Conservation (phyloP, 2,329 filamentous ascomycete species). For the Amauroascus niger region DNA sequence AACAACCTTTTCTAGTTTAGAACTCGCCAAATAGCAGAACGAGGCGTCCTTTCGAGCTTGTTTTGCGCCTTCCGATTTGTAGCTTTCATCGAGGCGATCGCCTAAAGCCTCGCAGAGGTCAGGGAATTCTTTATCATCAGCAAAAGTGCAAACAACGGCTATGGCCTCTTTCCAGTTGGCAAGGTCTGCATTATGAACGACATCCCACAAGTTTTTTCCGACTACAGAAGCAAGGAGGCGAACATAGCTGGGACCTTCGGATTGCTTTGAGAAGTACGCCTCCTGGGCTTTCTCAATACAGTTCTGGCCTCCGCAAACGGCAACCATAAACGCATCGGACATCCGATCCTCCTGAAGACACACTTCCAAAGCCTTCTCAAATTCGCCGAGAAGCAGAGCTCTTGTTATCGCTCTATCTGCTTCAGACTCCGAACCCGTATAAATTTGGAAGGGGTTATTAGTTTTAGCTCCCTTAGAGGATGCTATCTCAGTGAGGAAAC, state of each 20-base stretch:
- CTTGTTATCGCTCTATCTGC: slow-evolving; percentile 80
- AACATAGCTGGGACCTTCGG: slow-evolving; percentile 78
- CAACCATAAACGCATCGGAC: slow-evolving; percentile 95
- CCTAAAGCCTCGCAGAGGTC: slow-evolving; percentile 92
- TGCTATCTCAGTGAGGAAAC: slow-evolving; percentile 68
- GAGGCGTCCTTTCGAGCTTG: slow-evolving; percentile 71
- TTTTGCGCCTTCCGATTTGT: slow-evolving; percentile 46
- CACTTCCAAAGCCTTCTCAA: slow-evolving; percentile 78
- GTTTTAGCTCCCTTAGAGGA: slow-evolving; percentile 87
- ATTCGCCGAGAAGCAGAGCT: slow-evolving; percentile 80
- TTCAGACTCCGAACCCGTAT: slow-evolving; percentile 70
- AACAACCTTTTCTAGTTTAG: slow-evolving; percentile 95
- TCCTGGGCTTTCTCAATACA: slow-evolving; percentile 90
- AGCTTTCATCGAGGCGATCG: slow-evolving; percentile 70
- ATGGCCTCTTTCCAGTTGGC: slow-evolving; percentile 95
- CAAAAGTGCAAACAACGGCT: slow-evolving; percentile 91
- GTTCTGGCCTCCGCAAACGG: slow-evolving; percentile 88
- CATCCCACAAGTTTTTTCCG: slow-evolving; percentile 93
- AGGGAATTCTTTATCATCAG: slow-evolving; percentile 79
- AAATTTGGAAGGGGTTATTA: slow-evolving; percentile 86
- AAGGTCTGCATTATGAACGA: slow-evolving; percentile 91
- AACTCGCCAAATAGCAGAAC: slow-evolving; percentile 92
- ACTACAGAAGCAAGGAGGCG: slow-evolving; percentile 85
- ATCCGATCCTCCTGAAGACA: slow-evolving; percentile 81
- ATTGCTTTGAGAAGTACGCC: slow-evolving; percentile 76